phyloP scores from a whole-genome alignment of 352 stramenopile genomes.

The Plasmopara halstedii region DNA sequence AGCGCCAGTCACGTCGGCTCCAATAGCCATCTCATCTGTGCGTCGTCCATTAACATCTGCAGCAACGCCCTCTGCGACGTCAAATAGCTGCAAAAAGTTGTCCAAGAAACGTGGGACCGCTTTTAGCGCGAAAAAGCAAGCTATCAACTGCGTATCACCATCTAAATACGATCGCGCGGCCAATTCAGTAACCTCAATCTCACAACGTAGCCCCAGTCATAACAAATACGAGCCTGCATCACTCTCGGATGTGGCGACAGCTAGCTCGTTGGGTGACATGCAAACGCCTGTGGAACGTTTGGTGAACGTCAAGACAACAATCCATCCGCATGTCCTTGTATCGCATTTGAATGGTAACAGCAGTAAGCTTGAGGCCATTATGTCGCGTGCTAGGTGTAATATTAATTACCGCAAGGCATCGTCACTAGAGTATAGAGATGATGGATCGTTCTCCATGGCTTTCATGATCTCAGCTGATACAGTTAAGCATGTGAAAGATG shows the following conservation, averaged over 20 bases:
- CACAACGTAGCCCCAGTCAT: constrained; percentile 1
- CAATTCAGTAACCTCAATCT: not conserved
- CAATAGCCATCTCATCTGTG: not conserved
- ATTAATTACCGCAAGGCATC: constrained; percentile 35
- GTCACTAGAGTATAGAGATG: not conserved
- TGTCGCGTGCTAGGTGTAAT: constrained; percentile 45
- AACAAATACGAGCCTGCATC: not conserved
- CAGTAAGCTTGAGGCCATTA: constrained; percentile 48
- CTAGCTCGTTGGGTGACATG: constrained; percentile 6
- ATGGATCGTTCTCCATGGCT: constrained; percentile 24
- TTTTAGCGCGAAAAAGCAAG: constrained; percentile 7
- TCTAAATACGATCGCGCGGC: constrained; percentile 2
- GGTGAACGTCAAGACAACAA: constrained; percentile 40
- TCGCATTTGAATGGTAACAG: constrained; percentile 42
- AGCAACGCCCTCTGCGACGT: not conserved
- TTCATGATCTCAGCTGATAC: constrained; percentile 55
- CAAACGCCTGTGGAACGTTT: constrained; percentile 12
- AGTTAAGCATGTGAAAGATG: constrained; percentile 34
- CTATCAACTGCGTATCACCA: constrained; percentile 1
- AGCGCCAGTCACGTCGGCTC: not conserved
- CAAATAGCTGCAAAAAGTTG: constrained; percentile 16
- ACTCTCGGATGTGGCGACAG: not conserved
- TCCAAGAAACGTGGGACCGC: constrained; percentile 12
- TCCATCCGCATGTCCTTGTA: constrained; percentile 30
- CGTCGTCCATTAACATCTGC: constrained; percentile 4